Evolutionary conservation across 1,139 yeast species (phyloP), one percentile per base, ranked within the genome.

Genomic region (Diutina ranongensis): DNA sequence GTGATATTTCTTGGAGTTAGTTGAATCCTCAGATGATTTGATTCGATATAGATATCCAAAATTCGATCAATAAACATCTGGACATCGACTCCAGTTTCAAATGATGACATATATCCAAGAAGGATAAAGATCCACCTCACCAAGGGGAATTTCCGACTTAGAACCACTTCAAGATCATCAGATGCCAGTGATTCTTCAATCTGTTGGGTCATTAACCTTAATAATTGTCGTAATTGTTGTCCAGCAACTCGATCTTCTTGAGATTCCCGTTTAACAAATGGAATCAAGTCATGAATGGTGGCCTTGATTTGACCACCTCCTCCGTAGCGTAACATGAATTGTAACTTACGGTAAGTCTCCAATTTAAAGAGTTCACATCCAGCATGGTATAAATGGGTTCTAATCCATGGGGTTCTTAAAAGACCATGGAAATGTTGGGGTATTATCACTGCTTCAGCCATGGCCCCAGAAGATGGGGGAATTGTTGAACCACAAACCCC

Each of bases 331-430:
- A 38, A 38, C 33, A 25, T 38, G 28, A 25, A 21, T 16, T 38
- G 42, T n/a, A 38, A 15, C 18, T 38, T 38, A 9, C 42, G 42
- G 18, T 38, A 38, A 1, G 42, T 38, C 13, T 38, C 42, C 42
- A 38, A 25, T 22, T 38, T 38, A n/a, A 38, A 38, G 7, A 38
- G 15, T 18, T 38, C 42, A 38, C 42, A 38, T 1, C 42, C 42
- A 15, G 13, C 31, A 20, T 38, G 42, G 16, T n/a, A 38, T 13
- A 38, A 15, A 15, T 38, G 42, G 10, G 42, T 38, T n/a, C 42
- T 15, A n/a, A 38, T 21, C 42, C 42, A 38, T 9, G 42, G 42
- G 16, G 25, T 38, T 18, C 32, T 25, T 25, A 38, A 25, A 5
- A 38, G 21, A 7, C 32, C 12, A 25, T 25, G 21, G 31, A 38